A percentile compares a stretch with the other conserved stretches of the same genome.
These are phyloP conservation scores for Secale cereale DNA, from an alignment of 176 grass and related monocot genomes.

Conservation along the genomic window DNA sequence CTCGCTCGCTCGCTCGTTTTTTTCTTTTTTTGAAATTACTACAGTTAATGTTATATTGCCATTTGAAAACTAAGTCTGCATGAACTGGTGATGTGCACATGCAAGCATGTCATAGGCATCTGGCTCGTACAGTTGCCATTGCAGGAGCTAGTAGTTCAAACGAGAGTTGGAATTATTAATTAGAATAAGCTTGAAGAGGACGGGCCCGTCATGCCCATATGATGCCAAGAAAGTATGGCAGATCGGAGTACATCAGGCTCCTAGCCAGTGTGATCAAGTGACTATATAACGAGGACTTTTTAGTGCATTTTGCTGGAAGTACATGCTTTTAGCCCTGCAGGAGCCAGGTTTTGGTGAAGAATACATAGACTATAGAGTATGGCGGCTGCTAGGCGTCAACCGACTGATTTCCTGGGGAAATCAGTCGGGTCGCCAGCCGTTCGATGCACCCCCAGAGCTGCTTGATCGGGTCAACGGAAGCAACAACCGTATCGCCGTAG, in stretches of 20 bases:
- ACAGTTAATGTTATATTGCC: background rate
- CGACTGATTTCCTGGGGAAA: too few species aligned
- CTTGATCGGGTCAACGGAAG: too few species aligned
- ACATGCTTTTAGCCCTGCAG: constrained; percentile 19
- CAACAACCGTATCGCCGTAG: too few species aligned
- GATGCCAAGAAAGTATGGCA: constrained; percentile 29
- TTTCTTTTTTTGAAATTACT: background rate
- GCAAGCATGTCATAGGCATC: constrained; percentile 36
- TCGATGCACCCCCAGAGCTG: too few species aligned
- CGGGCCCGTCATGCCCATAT: constrained; percentile 31
- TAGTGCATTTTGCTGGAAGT: constrained; percentile 29
- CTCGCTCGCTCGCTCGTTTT: background rate
- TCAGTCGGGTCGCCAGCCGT: too few species aligned
- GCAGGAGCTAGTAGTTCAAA: constrained; percentile 18
- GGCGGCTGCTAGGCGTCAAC: too few species aligned
- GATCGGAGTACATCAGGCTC: constrained; percentile 29
- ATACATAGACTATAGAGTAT: too few species aligned
- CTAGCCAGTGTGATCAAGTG: constrained; percentile 2
- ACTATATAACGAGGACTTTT: constrained; percentile 10
- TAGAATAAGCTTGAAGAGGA: background rate
- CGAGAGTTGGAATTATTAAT: background rate
- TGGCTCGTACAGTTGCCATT: background rate
- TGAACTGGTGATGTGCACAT: constrained; percentile 23
- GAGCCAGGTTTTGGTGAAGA: constrained; percentile 18
- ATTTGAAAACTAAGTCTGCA: constrained; percentile 36